Evolutionary conservation across 345 rosid genomes (phyloP), one percentile per base, ranked within the genome.

Genomic region (Carallia pectinifolia): DNA sequence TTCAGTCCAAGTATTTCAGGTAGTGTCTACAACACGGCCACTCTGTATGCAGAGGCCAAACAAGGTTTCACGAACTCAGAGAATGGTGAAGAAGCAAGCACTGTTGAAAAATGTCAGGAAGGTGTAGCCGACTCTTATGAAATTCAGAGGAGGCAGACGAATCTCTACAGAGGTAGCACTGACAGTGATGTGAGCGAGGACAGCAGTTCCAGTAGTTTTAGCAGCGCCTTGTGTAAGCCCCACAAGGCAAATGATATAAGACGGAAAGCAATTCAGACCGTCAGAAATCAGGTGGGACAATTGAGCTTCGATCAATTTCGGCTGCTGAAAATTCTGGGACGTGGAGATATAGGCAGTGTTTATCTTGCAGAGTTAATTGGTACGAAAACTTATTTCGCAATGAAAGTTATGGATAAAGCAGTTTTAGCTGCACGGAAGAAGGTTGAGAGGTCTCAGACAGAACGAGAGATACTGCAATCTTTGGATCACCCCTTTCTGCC

Each of bases 401-500:
- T 88, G 81, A 90, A 93, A 67, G 82, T 93, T 62, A 90, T 90
- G 98, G 87, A 86, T 72, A 93, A 93, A 76, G 86, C 87, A 5
- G 75, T 80, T 40, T 79, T 90, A 69, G 88, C 87, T 5, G 79
- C 90, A 39, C 79, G 96, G 70, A 93, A 91, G 90, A 93, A 93
- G 90, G 96, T 93, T 68, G 77, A 81, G 12, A 80, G 98, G 72
- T 92, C 94, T 47, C 97, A 88, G 73, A 93, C 97, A 0, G 98
- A 91, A 78, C 80, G 85, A 70, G 98, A 90, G 81, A 93, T 93
- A 69, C 80, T 90, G 53, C 94, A 87, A 27, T 93, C 87, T 17
- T 79, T 93, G 44, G 98, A 93, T 76, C 98, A 93, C 66, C 98
- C 97, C 0, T 93, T 93, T 71, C 74, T 93, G 62, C 98, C 98